Percentiles rank a stretch among this genome's conserved stretches.
Evolutionary conservation across 371 early-diverging fungal species (phyloP).

Genomic region (Mortierella sp.): DNA sequence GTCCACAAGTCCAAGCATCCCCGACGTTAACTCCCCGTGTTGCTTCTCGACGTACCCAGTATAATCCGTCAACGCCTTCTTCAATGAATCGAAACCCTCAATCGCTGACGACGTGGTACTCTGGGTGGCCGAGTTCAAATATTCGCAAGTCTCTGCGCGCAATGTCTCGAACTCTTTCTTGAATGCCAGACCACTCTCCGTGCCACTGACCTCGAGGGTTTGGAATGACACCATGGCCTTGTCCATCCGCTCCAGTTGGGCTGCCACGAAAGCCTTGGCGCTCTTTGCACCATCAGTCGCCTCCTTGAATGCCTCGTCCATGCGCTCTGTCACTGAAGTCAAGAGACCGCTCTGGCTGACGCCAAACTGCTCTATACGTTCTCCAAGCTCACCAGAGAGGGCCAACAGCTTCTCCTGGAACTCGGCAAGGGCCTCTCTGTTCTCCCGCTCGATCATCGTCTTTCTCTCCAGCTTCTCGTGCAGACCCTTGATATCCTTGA

Average conservation of each 20-base stretch:
- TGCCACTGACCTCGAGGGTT: slow-evolving; percentile 14
- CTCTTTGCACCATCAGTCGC: slow-evolving; percentile 14
- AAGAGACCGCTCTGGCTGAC: slow-evolving; percentile 15
- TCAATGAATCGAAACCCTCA: slow-evolving; percentile 35
- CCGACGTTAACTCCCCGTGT: slow-evolving; percentile 14
- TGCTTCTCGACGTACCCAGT: slow-evolving; percentile 23
- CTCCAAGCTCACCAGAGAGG: slow-evolving; percentile 23
- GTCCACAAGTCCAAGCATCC: slow-evolving; percentile 29
- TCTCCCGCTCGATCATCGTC: slow-evolving; percentile 37
- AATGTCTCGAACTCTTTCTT: slow-evolving; percentile 32
- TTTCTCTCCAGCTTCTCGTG: slow-evolving; percentile 62
- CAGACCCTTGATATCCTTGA: slow-evolving; percentile 65
- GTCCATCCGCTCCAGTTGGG: slow-evolving; percentile 37
- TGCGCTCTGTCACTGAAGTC: slow-evolving; percentile 7
- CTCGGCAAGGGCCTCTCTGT: slow-evolving; percentile 33
- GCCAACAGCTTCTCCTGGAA: slow-evolving; percentile 37
- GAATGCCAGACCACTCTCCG: slow-evolving; percentile 13
- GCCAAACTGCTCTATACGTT: slow-evolving; percentile 24
- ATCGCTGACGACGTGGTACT: slow-evolving; percentile 10
- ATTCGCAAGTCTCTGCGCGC: slow-evolving; percentile 23
- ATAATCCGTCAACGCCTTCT: slow-evolving; percentile 25
- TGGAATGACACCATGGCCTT: slow-evolving; percentile 20
- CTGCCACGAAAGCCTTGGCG: slow-evolving; percentile 14
- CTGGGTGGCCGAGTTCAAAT: slow-evolving; percentile 23
- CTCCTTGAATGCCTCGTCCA: slow-evolving; percentile 37